phyloP scores from a whole-genome alignment of 345 rosid species.

The Ceriops tagal region DNA sequence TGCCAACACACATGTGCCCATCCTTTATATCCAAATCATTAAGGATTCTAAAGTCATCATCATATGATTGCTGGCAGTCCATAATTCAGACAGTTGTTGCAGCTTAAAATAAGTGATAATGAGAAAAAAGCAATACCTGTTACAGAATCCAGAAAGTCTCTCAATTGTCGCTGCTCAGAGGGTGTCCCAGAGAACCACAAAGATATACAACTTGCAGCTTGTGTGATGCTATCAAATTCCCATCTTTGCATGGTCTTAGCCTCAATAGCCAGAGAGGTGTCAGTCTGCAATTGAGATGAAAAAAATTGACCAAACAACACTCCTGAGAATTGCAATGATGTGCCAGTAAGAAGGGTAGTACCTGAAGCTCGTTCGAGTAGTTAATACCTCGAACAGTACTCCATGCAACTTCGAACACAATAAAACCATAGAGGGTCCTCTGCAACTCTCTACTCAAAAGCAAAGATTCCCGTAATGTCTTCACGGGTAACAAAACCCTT shows the following conservation, averaged over 20 bases:
- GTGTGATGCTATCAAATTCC: slow-evolving; percentile 91
- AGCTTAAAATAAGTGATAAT: slow-evolving; percentile 9
- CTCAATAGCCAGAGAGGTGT: slow-evolving; percentile 86
- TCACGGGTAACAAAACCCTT: slow-evolving; percentile 57
- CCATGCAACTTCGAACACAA: slow-evolving; percentile 90
- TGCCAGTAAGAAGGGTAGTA: slow-evolving; percentile 28
- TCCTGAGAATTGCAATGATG: slow-evolving; percentile 6
- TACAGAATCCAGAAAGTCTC: slow-evolving; percentile 48
- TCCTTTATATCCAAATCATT: neutral
- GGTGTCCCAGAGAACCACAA: slow-evolving; percentile 82
- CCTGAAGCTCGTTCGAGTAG: slow-evolving; percentile 93
- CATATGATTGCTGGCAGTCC: slow-evolving; percentile 5
- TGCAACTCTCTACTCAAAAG: slow-evolving; percentile 61
- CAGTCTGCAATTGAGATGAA: slow-evolving; percentile 58
- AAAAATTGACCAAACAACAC: slow-evolving; percentile 24
- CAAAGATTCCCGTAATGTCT: slow-evolving; percentile 61
- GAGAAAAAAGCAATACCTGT: slow-evolving; percentile 43
- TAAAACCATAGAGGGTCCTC: slow-evolving; percentile 79
- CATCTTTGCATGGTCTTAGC: slow-evolving; percentile 87
- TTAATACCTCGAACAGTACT: slow-evolving; percentile 78
- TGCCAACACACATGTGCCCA: neutral
- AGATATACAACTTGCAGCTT: slow-evolving; percentile 57
- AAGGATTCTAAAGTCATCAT: neutral
- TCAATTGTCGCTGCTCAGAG: slow-evolving; percentile 48
- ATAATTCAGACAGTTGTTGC: neutral